Evolutionary conservation across 768 basidiomycete genomes (phyloP).

Genomic region (Rubroboletus pulcherrimus): DNA sequence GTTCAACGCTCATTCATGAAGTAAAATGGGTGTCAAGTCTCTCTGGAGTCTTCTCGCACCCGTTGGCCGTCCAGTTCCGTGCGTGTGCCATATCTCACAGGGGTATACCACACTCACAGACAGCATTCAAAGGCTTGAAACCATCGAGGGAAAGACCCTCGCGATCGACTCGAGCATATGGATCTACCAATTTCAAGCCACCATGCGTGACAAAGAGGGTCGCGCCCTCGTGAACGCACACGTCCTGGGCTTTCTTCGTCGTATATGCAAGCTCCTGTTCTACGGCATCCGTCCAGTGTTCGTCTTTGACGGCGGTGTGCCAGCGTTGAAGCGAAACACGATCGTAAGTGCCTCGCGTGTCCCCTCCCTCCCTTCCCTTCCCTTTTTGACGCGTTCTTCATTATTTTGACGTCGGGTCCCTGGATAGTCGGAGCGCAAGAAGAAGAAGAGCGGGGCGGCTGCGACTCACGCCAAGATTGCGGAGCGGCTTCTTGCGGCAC

Average conservation of each 20-base stretch:
- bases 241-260: constrained; percentile 82
- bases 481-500: constrained; percentile 88
- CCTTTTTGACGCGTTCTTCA: not conserved
- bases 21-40: constrained; percentile 90
- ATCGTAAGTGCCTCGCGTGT: constrained; percentile 54
- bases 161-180: constrained; percentile 99
- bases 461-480: constrained; percentile 83
- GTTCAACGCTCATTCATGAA: not conserved
- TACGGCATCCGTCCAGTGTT: constrained; percentile 99
- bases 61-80: constrained; percentile 94
- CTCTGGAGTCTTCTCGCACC: constrained; percentile 90
- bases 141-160: constrained; percentile 89
- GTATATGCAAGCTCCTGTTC: constrained; percentile 92
- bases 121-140: constrained; percentile 68
- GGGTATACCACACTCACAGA: constrained; percentile 4
- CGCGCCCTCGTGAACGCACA: constrained; percentile 88
- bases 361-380: too few relatives aligned
- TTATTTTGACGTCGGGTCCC: constrained; percentile 4
- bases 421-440: constrained; percentile 75
- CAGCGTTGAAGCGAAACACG: constrained; percentile 81
- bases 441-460: constrained; percentile 88
- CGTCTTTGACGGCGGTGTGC: constrained; percentile 97
- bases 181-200: constrained; percentile 99
- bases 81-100: constrained; percentile 25
- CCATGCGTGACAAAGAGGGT: constrained; percentile 98